Percentiles rank a stretch among this genome's conserved stretches.
Conservation (phyloP, 2,329 filamentous ascomycete species). For the Verticillium albo-atrum region DNA sequence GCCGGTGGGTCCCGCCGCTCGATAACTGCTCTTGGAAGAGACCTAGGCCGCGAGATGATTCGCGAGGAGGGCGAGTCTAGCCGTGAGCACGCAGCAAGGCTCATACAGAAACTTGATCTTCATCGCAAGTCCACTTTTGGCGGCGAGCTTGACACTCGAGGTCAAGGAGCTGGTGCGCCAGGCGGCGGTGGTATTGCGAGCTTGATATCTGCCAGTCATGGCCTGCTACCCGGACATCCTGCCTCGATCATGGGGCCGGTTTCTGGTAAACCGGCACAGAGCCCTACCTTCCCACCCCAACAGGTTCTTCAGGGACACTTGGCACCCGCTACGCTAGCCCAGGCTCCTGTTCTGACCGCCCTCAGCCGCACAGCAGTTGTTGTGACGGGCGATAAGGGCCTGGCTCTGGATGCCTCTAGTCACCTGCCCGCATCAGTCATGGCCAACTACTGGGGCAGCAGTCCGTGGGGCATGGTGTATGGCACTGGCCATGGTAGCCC, state of each 20-base stretch:
- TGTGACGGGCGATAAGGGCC: constrained; percentile 70
- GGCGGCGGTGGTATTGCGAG: constrained; percentile 68
- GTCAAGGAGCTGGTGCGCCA: constrained; percentile 32
- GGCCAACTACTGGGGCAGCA: constrained; percentile 91
- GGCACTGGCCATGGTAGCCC: constrained; percentile 15
- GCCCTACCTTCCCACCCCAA: constrained; percentile 19
- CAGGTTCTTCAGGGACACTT: constrained; percentile 48
- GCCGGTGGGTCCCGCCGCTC: constrained; percentile 44
- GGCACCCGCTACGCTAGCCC: constrained; percentile 77
- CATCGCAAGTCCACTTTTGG: constrained; percentile 72
- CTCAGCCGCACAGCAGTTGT: constrained; percentile 83
- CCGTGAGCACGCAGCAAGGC: constrained; percentile 77
- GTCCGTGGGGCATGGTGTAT: constrained; percentile 58
- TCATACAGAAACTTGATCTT: constrained; percentile 90
- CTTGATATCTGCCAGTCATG: constrained; percentile 81
- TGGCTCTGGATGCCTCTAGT: constrained; percentile 61
- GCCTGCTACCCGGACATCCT: constrained; percentile 62
- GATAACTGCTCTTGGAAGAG: constrained; percentile 45
- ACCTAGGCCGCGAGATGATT: constrained; percentile 38
- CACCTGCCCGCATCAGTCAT: constrained; percentile 79
- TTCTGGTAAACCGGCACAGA: not conserved
- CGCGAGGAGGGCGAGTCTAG: constrained; percentile 69
- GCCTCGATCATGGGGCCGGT: constrained; percentile 17
- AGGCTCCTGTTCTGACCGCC: constrained; percentile 77
- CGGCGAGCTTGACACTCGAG: constrained; percentile 32